A percentile compares a stretch with the other conserved stretches of the same genome.
These are phyloP conservation scores for Aspergillus latus DNA, from an alignment of 2,329 filamentous ascomycete species.

Conservation along the genomic window DNA sequence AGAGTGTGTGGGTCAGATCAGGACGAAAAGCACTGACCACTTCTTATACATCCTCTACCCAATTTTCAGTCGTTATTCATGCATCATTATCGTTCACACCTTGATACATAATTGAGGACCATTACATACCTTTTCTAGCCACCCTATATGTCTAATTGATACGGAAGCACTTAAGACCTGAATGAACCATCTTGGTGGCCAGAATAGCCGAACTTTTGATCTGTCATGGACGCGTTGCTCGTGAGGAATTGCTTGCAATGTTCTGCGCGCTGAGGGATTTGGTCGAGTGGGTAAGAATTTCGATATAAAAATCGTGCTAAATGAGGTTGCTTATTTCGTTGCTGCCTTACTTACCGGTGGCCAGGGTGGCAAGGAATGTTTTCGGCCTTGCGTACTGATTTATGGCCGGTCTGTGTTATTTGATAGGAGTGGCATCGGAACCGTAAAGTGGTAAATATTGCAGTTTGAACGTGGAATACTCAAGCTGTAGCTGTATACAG, in stretches of 20 bases:
- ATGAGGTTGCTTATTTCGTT: conserved; percentile 15
- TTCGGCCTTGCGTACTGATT: conserved; percentile 3
- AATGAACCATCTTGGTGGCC: conserved; percentile 45
- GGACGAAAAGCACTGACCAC: background rate
- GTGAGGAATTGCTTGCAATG: conserved; percentile 45
- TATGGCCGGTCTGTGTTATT: background rate
- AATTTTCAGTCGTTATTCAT: background rate
- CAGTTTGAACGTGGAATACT: background rate
- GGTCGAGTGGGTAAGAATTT: conserved; percentile 16
- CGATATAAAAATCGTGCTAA: conserved; percentile 4
- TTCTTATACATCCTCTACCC: background rate
- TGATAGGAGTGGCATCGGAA: background rate
- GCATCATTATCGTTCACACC: background rate
- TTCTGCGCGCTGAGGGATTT: conserved; percentile 42
- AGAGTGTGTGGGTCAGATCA: no score
- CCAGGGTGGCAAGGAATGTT: conserved; percentile 16
- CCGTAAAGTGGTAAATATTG: no score
- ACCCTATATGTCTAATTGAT: conserved; percentile 50
- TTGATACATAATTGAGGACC: background rate
- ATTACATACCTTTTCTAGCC: conserved; percentile 7
- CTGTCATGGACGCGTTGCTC: conserved; percentile 38
- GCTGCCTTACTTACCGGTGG: conserved; percentile 19
- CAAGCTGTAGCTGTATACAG: background rate
- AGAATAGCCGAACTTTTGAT: conserved; percentile 54
- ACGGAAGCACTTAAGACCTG: conserved; percentile 46